Base-by-base conservation (phyloP, 441 rosid genomes). In the Gossypium gossypioides region DNA sequence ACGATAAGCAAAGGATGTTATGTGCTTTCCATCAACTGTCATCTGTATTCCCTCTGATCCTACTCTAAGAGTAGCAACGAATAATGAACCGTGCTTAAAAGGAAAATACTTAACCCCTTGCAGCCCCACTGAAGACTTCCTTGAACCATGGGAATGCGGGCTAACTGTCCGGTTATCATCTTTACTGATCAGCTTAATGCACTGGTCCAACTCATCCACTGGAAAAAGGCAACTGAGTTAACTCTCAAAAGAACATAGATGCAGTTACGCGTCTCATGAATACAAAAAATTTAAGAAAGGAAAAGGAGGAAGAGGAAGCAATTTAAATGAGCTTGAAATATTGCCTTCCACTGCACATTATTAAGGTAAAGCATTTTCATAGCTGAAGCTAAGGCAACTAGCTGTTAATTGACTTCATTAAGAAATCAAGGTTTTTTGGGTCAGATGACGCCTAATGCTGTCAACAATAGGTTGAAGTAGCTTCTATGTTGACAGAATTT, bases 191-290 rank as follows among this genome's bases (percentile, higher is more conserved):
- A 88, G 81, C 81, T 87, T 87, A 80, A 86, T 91, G 81, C 98
- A 95, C 76, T 88, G 88, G 75, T 91, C 92, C 90, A 91, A 76
- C 74, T 92, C 96, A 74, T 92, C 98, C 73, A 95, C 98, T 91
- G 79, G 44, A 27, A 34, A 74, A 6, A 72, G 16, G 50, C 73
- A 76, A 69, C 46, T 15, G 3, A 72, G 68, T 77, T 66, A 81
- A 32, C 22, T 71, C 52, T 44, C 24, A 34, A 59, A 8, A 37
- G 44, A 37, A 37, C 12, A 37, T 37, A 37, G 44, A 37, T 37
- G 44, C 44, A 37, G 44, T 37, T n/a, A 48, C 21, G 34, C 19
- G 27, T 56, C 22, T 65, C 24, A 15, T 9, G 42, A 6, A 67
- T 3, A 13, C 44, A 50, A 67, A 50, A 48, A 29, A 15, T 6